phyloP scores from a whole-genome alignment of 2,329 filamentous ascomycete species.

The Clathrospora elynae region DNA sequence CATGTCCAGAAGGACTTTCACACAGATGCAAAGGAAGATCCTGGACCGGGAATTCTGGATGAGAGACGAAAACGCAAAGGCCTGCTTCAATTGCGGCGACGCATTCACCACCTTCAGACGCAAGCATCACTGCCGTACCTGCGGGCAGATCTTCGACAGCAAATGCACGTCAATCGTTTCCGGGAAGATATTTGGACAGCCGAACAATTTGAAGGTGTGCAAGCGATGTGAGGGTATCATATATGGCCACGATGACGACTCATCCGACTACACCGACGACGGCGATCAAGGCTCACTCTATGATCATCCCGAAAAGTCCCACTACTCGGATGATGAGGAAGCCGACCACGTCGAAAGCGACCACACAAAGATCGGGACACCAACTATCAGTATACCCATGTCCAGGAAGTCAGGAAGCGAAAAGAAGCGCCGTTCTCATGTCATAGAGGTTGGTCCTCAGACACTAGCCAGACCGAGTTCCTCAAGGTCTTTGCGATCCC shows the following conservation, averaged over 20 bases:
- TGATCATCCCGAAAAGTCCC: slow-evolving; percentile 37
- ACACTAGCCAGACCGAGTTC: slow-evolving; percentile 86
- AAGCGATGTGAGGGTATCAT: slow-evolving; percentile 92
- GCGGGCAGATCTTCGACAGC: slow-evolving; percentile 97
- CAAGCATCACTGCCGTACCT: slow-evolving; percentile 93
- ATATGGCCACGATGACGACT: slow-evolving; percentile 85
- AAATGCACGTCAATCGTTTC: slow-evolving; percentile 94
- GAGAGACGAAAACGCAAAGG: slow-evolving; percentile 97
- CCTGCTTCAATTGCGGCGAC: slow-evolving; percentile 90
- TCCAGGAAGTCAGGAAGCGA: slow-evolving; percentile 72
- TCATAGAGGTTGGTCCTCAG: slow-evolving; percentile 83
- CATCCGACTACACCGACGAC: slow-evolving; percentile 87
- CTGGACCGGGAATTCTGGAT: slow-evolving; percentile 98
- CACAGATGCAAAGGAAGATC: slow-evolving; percentile 80
- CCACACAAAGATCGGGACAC: slow-evolving; percentile 56
- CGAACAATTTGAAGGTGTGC: slow-evolving; percentile 83
- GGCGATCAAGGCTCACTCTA: slow-evolving; percentile 68
- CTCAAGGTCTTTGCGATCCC: slow-evolving; percentile 82
- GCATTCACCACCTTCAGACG: slow-evolving; percentile 91
- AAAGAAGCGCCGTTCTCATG: slow-evolving; percentile 79
- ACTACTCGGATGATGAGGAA: slow-evolving; percentile 30
- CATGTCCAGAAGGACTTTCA: slow-evolving; percentile 47
- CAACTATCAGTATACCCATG: slow-evolving; percentile 69
- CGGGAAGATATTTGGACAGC: slow-evolving; percentile 84
- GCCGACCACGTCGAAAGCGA: slow-evolving; percentile 42